Evolutionary conservation across 2,329 filamentous ascomycete genomes (phyloP).

Genomic region (Epichloe aotearoae): DNA sequence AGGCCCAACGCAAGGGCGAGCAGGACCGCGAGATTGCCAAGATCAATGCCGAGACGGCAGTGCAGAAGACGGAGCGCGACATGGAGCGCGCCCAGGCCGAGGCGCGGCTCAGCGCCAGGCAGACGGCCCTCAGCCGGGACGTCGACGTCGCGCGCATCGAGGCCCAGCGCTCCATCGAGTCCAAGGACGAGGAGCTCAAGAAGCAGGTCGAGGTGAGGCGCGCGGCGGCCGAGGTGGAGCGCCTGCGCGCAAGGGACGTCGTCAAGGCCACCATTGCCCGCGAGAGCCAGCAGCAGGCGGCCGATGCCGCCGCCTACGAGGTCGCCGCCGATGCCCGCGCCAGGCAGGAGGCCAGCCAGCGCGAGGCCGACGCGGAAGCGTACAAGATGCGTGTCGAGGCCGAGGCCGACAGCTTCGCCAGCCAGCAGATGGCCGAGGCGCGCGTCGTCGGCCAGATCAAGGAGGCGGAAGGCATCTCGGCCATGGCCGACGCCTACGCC

Average conservation of each 20-base stretch:
- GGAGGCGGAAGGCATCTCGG: slow-evolving; percentile 62
- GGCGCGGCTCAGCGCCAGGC: slow-evolving; percentile 57
- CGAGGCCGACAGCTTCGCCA: slow-evolving; percentile 25
- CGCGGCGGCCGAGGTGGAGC: slow-evolving; percentile 67
- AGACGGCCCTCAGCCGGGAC: slow-evolving; percentile 59
- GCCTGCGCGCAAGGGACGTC: slow-evolving; percentile 63
- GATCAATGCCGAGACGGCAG: slow-evolving; percentile 75
- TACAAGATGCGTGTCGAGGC: slow-evolving; percentile 36
- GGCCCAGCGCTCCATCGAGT: slow-evolving; percentile 59
- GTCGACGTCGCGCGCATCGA: slow-evolving; percentile 65
- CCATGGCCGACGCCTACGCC: slow-evolving; percentile 71
- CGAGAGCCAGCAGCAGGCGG: slow-evolving; percentile 55
- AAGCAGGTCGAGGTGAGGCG: slow-evolving; percentile 65
- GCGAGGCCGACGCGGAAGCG: slow-evolving; percentile 37
- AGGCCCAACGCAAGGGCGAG: slow-evolving; percentile 64
- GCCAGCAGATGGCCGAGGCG: slow-evolving; percentile 43
- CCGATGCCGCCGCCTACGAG: slow-evolving; percentile 52
- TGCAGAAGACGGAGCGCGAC: slow-evolving; percentile 73
- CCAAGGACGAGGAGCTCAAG: slow-evolving; percentile 68
- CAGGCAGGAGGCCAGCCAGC: slow-evolving; percentile 38
- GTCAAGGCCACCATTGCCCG: slow-evolving; percentile 60
- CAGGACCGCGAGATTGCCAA: slow-evolving; percentile 80
- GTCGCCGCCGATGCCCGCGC: slow-evolving; percentile 47
- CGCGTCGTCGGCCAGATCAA: slow-evolving; percentile 47
- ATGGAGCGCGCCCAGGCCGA: slow-evolving; percentile 70